Evolutionary conservation across 2,329 filamentous ascomycete species (phyloP), one percentile per base, ranked within the genome.

Genomic region (Paecilomyces dactylethromorphus): DNA sequence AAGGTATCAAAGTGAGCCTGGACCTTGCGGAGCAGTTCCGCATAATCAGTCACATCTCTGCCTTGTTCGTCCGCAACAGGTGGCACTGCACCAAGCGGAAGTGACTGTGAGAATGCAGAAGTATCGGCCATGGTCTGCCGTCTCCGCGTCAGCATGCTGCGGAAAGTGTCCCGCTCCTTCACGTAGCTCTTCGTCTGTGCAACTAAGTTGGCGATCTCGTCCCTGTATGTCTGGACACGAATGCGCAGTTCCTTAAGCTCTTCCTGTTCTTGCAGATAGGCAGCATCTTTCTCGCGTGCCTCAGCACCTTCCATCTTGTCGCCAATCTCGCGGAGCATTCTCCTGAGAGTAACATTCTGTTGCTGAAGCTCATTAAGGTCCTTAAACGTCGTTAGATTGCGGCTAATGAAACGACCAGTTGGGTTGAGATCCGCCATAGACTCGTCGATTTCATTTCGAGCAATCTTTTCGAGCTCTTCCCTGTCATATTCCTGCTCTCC

Each of bases 101-200:
- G 76, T 18, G 89, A 90, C 65, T 87, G 86, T 1, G 88, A 90
- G 69, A 95, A 87, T 55, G 87, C 81, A 1, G 87, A 87, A 15
- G 84, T 82, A 50, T 71, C 84, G 70, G 69, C 83, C 68, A 69
- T 81, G 71, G 76, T 87, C 74, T 86, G 83, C 18, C 86, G 85
- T 59, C 86, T 83, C 62, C 94, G 90, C 65, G 93, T 90, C 31
- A 97, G 84, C 80, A 97, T 92, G 56, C 92, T 91, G 22, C 93
- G 87, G 87, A 97, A 97, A 85, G 97, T 97, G 71, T 99, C 93
- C 62, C 94, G 88, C 77, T 99, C 94, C 67, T 92, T 91, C 71
- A 94, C 91, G 73, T 96, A 96, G 72, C 91, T 96, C 78, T 96
- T 91, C 63, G 92, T 90, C 59, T 92, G 90, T 31, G 89, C 86